Evolutionary conservation across 1,139 yeast species (phyloP).

Genomic region (Pichia sp.): DNA sequence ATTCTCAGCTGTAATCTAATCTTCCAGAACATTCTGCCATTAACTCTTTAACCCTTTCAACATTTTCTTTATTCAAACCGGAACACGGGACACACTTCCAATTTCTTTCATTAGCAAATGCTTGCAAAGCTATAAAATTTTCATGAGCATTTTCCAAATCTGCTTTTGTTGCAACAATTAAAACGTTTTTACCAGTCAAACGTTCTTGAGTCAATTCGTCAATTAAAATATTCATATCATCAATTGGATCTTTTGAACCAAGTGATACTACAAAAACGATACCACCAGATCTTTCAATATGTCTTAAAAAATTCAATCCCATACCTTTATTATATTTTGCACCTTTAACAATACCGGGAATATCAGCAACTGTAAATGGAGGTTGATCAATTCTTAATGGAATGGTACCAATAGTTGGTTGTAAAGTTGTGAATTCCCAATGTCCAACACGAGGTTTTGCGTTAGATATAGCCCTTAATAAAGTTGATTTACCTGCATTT

Average conservation of each 20-base stretch:
- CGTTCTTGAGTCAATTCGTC: constrained; percentile 66
- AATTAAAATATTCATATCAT: constrained; percentile 55
- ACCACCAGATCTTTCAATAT: constrained; percentile 86
- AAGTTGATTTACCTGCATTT: constrained; percentile 91
- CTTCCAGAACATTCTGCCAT: constrained; percentile 63
- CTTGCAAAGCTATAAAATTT: constrained; percentile 39
- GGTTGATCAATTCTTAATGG: constrained; percentile 57
- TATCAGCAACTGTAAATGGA: constrained; percentile 92
- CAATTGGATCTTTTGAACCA: constrained; percentile 56
- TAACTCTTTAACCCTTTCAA: constrained; percentile 58
- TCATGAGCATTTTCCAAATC: constrained; percentile 54
- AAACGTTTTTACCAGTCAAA: constrained; percentile 50
- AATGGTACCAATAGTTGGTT: constrained; percentile 89
- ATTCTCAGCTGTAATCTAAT: constrained; percentile 5
- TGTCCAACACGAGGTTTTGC: constrained; percentile 92
- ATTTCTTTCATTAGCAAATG: constrained; percentile 35
- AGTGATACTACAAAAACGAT: constrained; percentile 80
- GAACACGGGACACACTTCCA: constrained; percentile 85
- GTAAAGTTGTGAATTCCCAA: constrained; percentile 94
- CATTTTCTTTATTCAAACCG: constrained; percentile 65
- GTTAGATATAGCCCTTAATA: constrained; percentile 78
- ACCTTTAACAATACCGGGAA: constrained; percentile 90
- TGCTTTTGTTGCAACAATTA: constrained; percentile 88
- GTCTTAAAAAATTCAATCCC: constrained; percentile 89
- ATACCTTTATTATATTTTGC: constrained; percentile 82